Evolutionary conservation across 1,284 basidiomycete species (phyloP).

Genomic region (Prillingera fragicola): DNA sequence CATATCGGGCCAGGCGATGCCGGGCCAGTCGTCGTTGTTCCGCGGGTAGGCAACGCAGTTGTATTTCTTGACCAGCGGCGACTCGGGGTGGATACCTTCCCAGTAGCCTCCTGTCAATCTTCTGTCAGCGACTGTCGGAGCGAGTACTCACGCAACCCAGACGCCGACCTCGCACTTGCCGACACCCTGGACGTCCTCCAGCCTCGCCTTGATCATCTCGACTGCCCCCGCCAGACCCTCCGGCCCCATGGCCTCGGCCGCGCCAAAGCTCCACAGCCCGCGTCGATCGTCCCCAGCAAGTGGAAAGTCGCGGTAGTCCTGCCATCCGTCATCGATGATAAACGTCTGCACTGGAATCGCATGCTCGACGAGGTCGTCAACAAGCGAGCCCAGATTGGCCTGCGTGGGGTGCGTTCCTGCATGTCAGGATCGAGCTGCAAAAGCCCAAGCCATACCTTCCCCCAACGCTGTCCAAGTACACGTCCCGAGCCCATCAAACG

Average conservation of each 20-base stretch:
- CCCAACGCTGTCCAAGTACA: conserved; percentile 8
- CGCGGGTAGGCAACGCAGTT: conserved; percentile 15
- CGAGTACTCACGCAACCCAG: no score
- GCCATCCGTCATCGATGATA: conserved; percentile 38
- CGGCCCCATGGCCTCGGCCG: neutral
- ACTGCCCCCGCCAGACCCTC: neutral
- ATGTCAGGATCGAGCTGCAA: no score
- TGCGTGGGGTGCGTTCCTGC: neutral
- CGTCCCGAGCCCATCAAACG: conserved; percentile 1
- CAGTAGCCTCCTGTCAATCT: conserved; percentile 32
- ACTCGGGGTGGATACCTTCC: conserved; percentile 22
- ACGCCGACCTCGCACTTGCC: no score
- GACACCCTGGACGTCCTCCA: neutral
- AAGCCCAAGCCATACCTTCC: conserved; percentile 7
- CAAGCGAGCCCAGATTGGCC: conserved; percentile 1
- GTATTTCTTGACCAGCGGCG: conserved; percentile 17
- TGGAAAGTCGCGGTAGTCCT: conserved; percentile 12
- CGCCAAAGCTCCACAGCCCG: conserved; percentile 1
- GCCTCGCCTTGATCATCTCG: neutral
- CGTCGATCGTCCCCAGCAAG: conserved; percentile 2
- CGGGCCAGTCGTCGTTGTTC: neutral
- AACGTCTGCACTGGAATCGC: conserved; percentile 26
- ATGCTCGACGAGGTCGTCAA: neutral
- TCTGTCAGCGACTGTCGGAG: no score
- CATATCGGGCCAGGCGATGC: conserved; percentile 1